Evolutionary conservation across 108 stramenopile genomes (phyloP), one percentile per base, ranked within the genome.

Genomic region (Cyclotella baltica): DNA sequence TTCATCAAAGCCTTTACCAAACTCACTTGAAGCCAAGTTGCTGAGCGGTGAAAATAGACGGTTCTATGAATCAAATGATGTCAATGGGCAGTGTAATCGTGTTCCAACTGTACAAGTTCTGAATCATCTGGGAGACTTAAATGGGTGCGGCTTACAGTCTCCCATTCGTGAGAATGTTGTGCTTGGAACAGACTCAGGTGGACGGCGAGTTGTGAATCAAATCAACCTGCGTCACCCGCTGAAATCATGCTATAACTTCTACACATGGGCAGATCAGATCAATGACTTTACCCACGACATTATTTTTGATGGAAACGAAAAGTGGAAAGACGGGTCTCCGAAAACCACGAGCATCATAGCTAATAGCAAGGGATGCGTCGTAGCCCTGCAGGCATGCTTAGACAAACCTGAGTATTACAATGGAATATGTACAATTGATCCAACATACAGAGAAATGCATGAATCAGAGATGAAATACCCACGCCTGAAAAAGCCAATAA

Each of bases 221-320:
- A 75, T 93, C 23, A 89, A 91, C 22, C 74, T 91, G 30, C 65
- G 80, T n/a, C 93, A 93, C 74, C 93, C 93, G 0, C 31, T 79
- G 16, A 52, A 64, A 20, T 83, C 77, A 25, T 86, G 88, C 43
- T 97, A 94, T 85, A 93, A 94, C 57, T 97, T 97, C 74, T 95
- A 85, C 51, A 97, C 91, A 0, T 97, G 96, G 96, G 78, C 88
- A n/a, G 86, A 94, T 27, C 84, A 92, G 55, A 63, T 94, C 23
- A 64, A 68, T 0, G 91, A 91, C 62, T 96, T 93, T 83, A 81
- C 76, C 23, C 62, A 64, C 37, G 86, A 92, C 35, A 52, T 96
- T 19, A 78, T 96, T 28, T 68, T 85, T 65, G 27, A 61, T 20
- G 68, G 76, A 52, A 38, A 4, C n/a, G n/a, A 50, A 16, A 50